These are phyloP conservation scores for Byssochlamys sp. DNA, from an alignment of 2,329 filamentous ascomycete genomes.

Conservation along the genomic window DNA sequence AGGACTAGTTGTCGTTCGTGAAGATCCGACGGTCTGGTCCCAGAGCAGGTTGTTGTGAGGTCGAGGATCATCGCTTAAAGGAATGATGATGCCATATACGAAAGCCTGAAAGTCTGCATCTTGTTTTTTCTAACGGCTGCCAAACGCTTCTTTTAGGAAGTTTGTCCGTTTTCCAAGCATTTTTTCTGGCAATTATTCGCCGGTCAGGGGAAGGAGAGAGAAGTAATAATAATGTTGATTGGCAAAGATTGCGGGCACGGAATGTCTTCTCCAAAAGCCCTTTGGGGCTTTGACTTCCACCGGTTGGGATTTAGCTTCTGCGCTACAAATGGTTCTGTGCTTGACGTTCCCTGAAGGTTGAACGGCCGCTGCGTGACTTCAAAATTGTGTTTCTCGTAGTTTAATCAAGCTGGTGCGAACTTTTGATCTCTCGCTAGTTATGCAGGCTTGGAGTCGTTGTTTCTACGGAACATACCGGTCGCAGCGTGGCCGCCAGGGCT, in stretches of 20 bases:
- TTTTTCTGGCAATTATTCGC: not conserved
- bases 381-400: not conserved
- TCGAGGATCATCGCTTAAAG: not conserved
- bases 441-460: not conserved
- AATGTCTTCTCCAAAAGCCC: constrained; percentile 5
- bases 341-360: not conserved
- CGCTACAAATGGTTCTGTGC: not conserved
- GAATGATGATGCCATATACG: not conserved
- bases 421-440: not conserved
- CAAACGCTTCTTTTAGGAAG: not conserved
- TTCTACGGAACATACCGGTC: not conserved
- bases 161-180: not conserved
- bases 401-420: not conserved
- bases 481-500: not conserved
- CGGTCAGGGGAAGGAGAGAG: not conserved
- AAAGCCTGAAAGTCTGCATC: not conserved
- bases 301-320: not conserved
- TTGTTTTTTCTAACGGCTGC: not conserved
- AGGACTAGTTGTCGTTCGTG: not conserved
- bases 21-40: not conserved
- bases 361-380: not conserved
- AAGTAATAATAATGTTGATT: not conserved
- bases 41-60: not conserved
- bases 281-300: not conserved
- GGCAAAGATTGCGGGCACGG: constrained; percentile 9